Conservation (phyloP, 441 rosid species). For the Croton laevigatus region DNA sequence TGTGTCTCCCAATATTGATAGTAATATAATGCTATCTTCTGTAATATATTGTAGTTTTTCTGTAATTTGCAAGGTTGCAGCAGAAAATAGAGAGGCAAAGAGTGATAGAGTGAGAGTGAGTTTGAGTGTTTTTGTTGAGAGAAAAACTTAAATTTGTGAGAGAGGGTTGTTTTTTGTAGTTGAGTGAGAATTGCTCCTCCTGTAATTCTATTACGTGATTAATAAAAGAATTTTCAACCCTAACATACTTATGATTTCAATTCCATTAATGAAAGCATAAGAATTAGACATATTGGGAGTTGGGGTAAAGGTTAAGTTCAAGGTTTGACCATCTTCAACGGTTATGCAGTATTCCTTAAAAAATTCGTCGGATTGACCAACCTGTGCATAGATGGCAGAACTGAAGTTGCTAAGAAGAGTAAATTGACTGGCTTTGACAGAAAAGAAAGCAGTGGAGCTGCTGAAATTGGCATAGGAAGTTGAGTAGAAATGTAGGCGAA, state of each 20-base stretch:
- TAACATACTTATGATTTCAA: slow-evolving; percentile 48
- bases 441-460: slow-evolving; percentile 28
- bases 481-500: slow-evolving; percentile 27
- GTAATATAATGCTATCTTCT: too few relatives aligned
- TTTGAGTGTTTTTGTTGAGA: too few relatives aligned
- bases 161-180: too few relatives aligned
- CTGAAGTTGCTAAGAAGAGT: slow-evolving; percentile 42
- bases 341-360: slow-evolving; percentile 33
- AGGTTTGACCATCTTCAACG: slow-evolving; percentile 1
- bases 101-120: too few relatives aligned
- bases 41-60: too few relatives aligned
- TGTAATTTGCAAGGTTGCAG: too few relatives aligned
- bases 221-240: slow-evolving; percentile 27
- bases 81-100: too few relatives aligned
- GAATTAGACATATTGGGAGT: slow-evolving; percentile 8
- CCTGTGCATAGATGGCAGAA: slow-evolving; percentile 9
- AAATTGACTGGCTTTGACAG: slow-evolving; percentile 31
- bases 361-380: neutral
- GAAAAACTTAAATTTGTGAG: too few relatives aligned
- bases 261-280: slow-evolving; percentile 49
- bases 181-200: too few relatives aligned
- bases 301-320: slow-evolving; percentile 33
- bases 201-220: too few relatives aligned
- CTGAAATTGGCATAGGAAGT: neutral
- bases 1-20: too few relatives aligned